phyloP scores from a whole-genome alignment of 371 early-diverging fungal genomes.

The Saksenaea oblongispora region DNA sequence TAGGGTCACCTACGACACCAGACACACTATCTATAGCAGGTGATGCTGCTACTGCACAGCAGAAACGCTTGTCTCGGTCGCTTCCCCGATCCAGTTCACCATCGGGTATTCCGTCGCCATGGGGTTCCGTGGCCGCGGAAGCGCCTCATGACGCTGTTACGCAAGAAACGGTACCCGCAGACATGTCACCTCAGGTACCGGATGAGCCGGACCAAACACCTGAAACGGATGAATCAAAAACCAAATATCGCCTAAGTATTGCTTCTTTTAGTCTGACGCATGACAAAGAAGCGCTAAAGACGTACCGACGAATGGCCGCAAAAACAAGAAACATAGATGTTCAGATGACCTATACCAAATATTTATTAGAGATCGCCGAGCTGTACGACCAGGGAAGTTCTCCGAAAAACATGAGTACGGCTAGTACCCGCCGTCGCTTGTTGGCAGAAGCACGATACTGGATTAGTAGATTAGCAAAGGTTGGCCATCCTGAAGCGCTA shows the following conservation, averaged over 20 bases:
- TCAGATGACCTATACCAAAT: slow-evolving; percentile 76
- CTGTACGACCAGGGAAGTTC: slow-evolving; percentile 18
- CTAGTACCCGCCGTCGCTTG: slow-evolving; percentile 26
- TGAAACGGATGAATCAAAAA: neutral
- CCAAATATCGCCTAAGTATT: neutral
- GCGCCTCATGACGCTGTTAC: neutral
- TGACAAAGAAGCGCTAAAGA: slow-evolving; percentile 34
- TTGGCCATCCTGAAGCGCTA: slow-evolving; percentile 69
- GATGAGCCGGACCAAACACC: neutral
- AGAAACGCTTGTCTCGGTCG: neutral
- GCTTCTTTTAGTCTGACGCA: slow-evolving; percentile 28
- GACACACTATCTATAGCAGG: neutral
- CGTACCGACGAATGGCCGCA: slow-evolving; percentile 73
- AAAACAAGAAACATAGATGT: slow-evolving; percentile 68
- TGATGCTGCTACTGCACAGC: neutral
- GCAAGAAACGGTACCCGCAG: neutral
- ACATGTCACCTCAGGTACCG: neutral
- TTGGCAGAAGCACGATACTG: slow-evolving; percentile 70
- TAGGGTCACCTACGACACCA: neutral
- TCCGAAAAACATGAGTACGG: neutral
- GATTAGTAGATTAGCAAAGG: slow-evolving; percentile 68
- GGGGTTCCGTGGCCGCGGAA: slow-evolving; percentile 14
- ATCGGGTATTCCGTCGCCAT: slow-evolving; percentile 19
- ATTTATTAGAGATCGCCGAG: slow-evolving; percentile 56
- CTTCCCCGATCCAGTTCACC: neutral